Conservation (phyloP, 2,329 filamentous ascomycete species). For the Alternaria brassicicola region DNA sequence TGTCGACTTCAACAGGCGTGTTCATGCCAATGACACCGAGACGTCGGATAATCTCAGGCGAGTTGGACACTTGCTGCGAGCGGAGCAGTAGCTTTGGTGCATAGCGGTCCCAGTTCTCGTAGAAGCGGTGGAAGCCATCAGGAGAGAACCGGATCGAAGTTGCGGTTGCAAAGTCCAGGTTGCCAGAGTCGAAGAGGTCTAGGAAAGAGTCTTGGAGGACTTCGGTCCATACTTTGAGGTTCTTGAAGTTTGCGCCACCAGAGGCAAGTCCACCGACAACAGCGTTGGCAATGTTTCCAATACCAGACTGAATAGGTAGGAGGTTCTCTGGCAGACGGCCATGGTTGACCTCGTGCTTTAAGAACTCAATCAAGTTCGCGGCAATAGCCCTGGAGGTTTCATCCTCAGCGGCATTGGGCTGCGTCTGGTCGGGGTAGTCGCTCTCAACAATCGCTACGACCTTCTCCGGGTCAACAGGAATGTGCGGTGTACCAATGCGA, state of each 20-base stretch:
- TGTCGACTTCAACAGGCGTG: slow-evolving; percentile 91
- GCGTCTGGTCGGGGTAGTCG: slow-evolving; percentile 78
- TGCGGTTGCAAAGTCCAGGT: slow-evolving; percentile 87
- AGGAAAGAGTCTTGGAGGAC: slow-evolving; percentile 93
- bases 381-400: slow-evolving; percentile 75
- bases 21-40: slow-evolving; percentile 94
- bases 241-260: slow-evolving; percentile 76
- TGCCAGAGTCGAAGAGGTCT: slow-evolving; percentile 86
- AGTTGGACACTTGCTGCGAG: slow-evolving; percentile 87
- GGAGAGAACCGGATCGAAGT: slow-evolving; percentile 91
- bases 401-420: slow-evolving; percentile 78
- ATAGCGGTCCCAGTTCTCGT: slow-evolving; percentile 82
- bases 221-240: slow-evolving; percentile 92
- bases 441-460: slow-evolving; percentile 85
- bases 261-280: slow-evolving; percentile 82
- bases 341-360: slow-evolving; percentile 82
- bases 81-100: slow-evolving; percentile 82
- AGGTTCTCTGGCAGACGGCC: slow-evolving; percentile 79
- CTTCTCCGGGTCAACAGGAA: slow-evolving; percentile 83
- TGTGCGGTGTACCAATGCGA: slow-evolving; percentile 80
- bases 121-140: slow-evolving; percentile 89
- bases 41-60: slow-evolving; percentile 86
- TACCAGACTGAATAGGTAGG: slow-evolving; percentile 83
- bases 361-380: slow-evolving; percentile 78
- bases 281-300: slow-evolving; percentile 92